Base-by-base conservation (phyloP, 1,284 basidiomycete species). In the Afroboletus lepidellus region DNA sequence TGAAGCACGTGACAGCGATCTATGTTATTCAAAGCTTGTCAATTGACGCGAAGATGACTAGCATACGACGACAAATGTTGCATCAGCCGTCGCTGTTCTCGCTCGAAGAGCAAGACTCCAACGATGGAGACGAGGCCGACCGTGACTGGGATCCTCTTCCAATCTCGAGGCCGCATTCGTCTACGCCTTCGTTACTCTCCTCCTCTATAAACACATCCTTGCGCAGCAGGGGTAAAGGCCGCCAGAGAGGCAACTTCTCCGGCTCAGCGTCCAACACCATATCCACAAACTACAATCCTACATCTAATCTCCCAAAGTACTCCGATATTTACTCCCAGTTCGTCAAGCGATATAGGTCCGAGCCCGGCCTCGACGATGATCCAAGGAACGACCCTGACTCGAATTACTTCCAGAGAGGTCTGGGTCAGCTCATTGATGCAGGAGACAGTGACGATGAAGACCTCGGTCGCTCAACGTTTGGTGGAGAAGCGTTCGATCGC, bases 371-470 rank as follows among this genome's bases (percentile, higher is more conserved):
- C 46, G 76, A 79, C 47, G 84, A 85, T 57, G 85, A 89, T 66
- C 78, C 81, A 25, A 78, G 84, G 51, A 81, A 82, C 62, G 87
- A 90, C 63, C 84, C 85, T 21, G 87, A 90, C 64, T 83, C 77
- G 57, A 84, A 87, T 61, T 88, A 85, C 66, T 87, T 86, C 68
- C 83, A 87, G 60, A 77, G 80, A 41, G 87, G 86, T 12, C 72
- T 87, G 9, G 87, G 84, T 2, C 83, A 87, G 59, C 76, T 90
- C 13, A 75, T 80, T 38, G 87, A 90, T 60, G 81, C 77, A 18
- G 86, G 81, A 3, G 88, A 90, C 56, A 90, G 84, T 59, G 87
- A 87, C 47, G 90, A 92, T 57, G 87, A 90, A 57, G 84, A 85
- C 46, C 62, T 75, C 41, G 69, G 68, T 51, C 77, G 74, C 41